Conservation (phyloP, 1,139 yeast species). For the Taphrina wiesneri region DNA sequence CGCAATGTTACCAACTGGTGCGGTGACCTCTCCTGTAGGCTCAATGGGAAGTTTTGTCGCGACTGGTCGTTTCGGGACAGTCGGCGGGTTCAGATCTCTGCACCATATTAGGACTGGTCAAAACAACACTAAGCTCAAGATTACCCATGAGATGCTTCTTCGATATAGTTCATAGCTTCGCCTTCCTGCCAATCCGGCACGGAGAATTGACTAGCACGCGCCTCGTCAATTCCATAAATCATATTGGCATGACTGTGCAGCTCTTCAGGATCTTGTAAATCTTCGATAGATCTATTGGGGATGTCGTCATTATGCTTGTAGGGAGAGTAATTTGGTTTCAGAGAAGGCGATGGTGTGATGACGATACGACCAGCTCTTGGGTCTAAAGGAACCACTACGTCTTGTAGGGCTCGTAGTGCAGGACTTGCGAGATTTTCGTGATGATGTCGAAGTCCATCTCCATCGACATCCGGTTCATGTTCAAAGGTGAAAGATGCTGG, state of each 20-base stretch:
- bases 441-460: constrained; percentile 23
- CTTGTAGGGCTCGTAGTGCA: constrained; percentile 28
- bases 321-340: constrained; percentile 25
- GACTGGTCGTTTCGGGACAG: constrained; percentile 18
- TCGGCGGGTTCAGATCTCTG: constrained; percentile 11
- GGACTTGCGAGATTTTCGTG: constrained; percentile 25
- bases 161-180: constrained; percentile 17
- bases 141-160: constrained; percentile 31
- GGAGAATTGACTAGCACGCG: constrained; percentile 20
- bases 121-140: neutral
- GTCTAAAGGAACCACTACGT: constrained; percentile 26
- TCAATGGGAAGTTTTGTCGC: constrained; percentile 21
- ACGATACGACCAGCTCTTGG: constrained; percentile 32
- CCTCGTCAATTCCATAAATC: constrained; percentile 31
- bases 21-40: constrained; percentile 27
- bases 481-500: constrained; percentile 27
- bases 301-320: constrained; percentile 26
- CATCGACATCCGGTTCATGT: constrained; percentile 32
- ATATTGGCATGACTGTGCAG: constrained; percentile 30
- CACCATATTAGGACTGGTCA: neutral
- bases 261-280: constrained; percentile 31
- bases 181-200: constrained; percentile 33
- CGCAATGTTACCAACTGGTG: constrained; percentile 17
- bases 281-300: constrained; percentile 28
- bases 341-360: constrained; percentile 26